These are phyloP conservation scores for Rutstroemia sp. DNA, from an alignment of 2,329 filamentous ascomycete genomes.

Conservation along the genomic window DNA sequence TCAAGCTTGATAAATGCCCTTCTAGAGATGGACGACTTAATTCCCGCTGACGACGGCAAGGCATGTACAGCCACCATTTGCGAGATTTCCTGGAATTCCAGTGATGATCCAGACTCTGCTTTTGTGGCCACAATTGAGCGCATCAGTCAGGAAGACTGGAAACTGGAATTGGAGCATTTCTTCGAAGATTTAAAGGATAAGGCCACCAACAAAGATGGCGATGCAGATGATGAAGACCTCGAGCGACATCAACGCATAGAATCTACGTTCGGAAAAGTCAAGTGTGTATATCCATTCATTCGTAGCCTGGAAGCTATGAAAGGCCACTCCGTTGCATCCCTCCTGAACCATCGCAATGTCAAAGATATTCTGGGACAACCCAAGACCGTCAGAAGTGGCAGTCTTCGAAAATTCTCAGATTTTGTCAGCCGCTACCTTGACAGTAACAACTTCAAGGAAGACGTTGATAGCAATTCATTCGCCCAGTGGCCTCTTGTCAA, in stretches of 20 bases:
- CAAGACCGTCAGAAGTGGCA: neutral
- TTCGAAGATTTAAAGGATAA: conserved; percentile 9
- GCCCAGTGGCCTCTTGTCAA: conserved; percentile 19
- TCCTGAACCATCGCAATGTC: conserved; percentile 13
- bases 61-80: conserved; percentile 15
- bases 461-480: neutral
- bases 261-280: conserved; percentile 34
- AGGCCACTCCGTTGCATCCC: conserved; percentile 9
- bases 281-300: conserved; percentile 35
- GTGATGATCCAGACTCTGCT: neutral
- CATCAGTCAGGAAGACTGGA: conserved; percentile 14
- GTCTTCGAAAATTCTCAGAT: conserved; percentile 32
- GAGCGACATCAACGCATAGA: conserved; percentile 28
- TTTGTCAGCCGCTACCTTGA: conserved; percentile 22
- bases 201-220: neutral
- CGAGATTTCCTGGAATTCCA: conserved; percentile 15
- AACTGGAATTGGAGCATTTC: conserved; percentile 11
- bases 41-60: conserved; percentile 8
- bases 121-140: neutral
- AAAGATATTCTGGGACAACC: conserved; percentile 11
- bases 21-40: conserved; percentile 7
- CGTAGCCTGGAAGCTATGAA: conserved; percentile 30
- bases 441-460: neutral
- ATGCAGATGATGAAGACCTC: conserved; percentile 27
- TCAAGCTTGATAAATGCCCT: conserved; percentile 56